A percentile compares a stretch with the other conserved stretches of the same genome.
Conservation (phyloP, 1,284 basidiomycete genomes). For the Melampsora abietis-canadensis region DNA sequence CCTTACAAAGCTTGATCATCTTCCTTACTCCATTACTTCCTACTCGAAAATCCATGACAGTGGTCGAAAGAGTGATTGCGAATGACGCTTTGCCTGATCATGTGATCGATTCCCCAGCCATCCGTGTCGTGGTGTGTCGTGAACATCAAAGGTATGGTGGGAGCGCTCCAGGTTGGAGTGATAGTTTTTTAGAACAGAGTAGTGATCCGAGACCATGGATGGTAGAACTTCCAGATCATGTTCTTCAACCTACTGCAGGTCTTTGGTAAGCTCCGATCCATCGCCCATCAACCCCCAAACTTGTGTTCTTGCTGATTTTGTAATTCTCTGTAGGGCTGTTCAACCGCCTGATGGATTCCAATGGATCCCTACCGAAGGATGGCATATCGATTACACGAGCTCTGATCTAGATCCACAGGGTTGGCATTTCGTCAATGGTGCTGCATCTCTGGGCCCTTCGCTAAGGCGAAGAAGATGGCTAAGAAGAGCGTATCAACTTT, state of each 20-base stretch:
- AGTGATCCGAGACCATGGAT: neutral
- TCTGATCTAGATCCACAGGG: neutral
- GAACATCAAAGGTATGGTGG: constrained; percentile 14
- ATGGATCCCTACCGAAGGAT: neutral
- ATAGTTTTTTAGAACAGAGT: neutral
- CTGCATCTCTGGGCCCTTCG: neutral
- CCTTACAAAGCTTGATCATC: constrained; percentile 45
- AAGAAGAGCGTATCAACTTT: neutral
- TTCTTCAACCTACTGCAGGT: constrained; percentile 4
- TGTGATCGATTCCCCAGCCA: neutral
- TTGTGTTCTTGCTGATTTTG: too few relatives aligned
- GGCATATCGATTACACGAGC: neutral
- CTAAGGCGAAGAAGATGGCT: neutral
- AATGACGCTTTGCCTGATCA: constrained; percentile 5
- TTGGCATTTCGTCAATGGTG: neutral
- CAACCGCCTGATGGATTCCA: constrained; percentile 4
- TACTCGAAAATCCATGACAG: neutral
- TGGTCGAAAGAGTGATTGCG: neutral
- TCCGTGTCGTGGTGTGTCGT: neutral
- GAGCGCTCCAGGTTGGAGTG: neutral
- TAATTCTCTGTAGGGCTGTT: neutral
- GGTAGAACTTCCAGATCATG: neutral
- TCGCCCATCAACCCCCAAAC: neutral
- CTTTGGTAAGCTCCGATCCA: neutral
- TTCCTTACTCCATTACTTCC: neutral